Conservation (phyloP, 805 yeast genomes). For the Candida xyloterini region DNA sequence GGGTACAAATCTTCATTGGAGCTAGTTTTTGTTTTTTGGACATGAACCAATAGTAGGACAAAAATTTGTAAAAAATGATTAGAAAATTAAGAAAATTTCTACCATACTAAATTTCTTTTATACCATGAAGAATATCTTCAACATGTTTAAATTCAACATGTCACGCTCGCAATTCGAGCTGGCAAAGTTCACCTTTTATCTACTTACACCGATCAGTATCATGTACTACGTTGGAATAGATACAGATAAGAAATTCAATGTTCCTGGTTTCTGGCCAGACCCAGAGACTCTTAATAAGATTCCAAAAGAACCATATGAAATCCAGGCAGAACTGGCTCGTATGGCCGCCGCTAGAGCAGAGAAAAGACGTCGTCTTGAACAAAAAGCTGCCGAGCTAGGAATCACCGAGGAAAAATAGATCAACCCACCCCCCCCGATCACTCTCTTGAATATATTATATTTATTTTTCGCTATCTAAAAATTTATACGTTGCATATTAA, state of each 20-base stretch:
- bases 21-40: slow-evolving; percentile 26
- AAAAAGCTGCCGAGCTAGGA: slow-evolving; percentile 67
- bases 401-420: slow-evolving; percentile 50
- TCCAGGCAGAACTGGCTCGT: slow-evolving; percentile 86
- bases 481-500: slow-evolving; percentile 4
- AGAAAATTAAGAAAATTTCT: background rate
- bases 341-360: slow-evolving; percentile 73
- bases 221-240: slow-evolving; percentile 93
- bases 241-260: slow-evolving; percentile 82
- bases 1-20: slow-evolving; percentile 71
- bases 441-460: slow-evolving; percentile 1
- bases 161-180: slow-evolving; percentile 54
- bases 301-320: slow-evolving; percentile 91
- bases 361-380: slow-evolving; percentile 71
- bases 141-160: slow-evolving; percentile 22
- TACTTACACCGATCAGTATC: slow-evolving; percentile 81
- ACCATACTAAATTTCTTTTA: background rate
- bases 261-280: slow-evolving; percentile 97
- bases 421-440: slow-evolving; percentile 12
- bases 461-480: slow-evolving; percentile 5
- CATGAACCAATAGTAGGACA: slow-evolving; percentile 9
- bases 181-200: slow-evolving; percentile 74
- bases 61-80: slow-evolving; percentile 8
- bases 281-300: slow-evolving; percentile 87
- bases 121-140: slow-evolving; percentile 9